Percentiles rank a stretch among this genome's conserved stretches.
phyloP scores from a whole-genome alignment of 2,329 filamentous ascomycete species.

The Neofusicoccum umdonicola region DNA sequence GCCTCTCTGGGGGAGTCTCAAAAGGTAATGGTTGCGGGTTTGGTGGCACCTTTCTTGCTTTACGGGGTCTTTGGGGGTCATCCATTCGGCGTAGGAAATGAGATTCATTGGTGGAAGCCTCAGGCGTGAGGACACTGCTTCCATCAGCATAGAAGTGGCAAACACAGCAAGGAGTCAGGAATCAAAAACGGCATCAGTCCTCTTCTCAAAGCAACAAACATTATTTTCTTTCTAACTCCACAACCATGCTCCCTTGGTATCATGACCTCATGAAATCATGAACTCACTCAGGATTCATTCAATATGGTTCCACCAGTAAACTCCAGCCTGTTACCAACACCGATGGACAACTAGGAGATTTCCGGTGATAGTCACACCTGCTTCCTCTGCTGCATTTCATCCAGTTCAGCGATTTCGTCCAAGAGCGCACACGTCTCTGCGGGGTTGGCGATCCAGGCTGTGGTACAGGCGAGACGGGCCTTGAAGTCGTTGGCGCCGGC shows the following conservation, averaged over 20 bases:
- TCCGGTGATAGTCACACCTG: neutral
- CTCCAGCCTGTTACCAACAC: neutral
- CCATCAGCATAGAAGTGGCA: no score
- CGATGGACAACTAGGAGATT: neutral
- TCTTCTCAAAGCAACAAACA: no score
- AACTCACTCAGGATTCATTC: neutral
- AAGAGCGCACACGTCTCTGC: conserved; percentile 84
- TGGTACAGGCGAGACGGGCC: conserved; percentile 85
- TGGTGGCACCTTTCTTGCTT: no score
- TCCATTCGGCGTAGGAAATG: no score
- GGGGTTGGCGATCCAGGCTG: conserved; percentile 94
- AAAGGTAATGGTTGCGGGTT: no score
- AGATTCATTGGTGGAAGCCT: no score
- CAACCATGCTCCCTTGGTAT: neutral
- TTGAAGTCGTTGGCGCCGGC: conserved; percentile 98
- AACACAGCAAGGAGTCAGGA: no score
- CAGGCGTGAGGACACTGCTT: no score
- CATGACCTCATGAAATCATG: conserved; percentile 3
- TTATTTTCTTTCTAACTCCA: neutral
- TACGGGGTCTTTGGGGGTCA: no score
- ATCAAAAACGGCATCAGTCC: no score
- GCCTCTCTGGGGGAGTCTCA: no score
- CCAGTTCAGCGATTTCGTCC: conserved; percentile 67
- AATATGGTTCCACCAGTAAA: neutral
- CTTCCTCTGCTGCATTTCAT: conserved; percentile 35